Evolutionary conservation across 768 basidiomycete genomes (phyloP).

Genomic region (Boletus huronensis): DNA sequence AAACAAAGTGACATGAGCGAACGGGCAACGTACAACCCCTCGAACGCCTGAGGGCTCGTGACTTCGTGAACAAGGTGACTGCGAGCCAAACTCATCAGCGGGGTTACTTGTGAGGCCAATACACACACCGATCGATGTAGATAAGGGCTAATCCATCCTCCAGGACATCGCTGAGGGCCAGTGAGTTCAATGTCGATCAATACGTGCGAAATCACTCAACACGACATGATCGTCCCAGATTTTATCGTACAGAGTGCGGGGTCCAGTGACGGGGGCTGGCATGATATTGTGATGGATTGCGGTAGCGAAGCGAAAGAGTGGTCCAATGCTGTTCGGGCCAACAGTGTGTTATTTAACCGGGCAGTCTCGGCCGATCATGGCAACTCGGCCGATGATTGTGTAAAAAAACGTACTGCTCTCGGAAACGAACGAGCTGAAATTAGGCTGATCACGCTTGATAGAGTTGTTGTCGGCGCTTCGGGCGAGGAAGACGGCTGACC

Average conservation of each 20-base stretch:
- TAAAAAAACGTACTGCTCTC: not conserved
- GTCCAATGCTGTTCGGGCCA: not conserved
- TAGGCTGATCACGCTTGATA: not conserved
- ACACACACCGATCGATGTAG: conserved; percentile 72
- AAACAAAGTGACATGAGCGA: not conserved
- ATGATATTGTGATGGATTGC: conserved; percentile 30
- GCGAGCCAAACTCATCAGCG: not conserved
- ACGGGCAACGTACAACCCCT: conserved; percentile 60
- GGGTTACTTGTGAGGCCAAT: not conserved
- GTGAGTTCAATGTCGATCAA: conserved; percentile 7
- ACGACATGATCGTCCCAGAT: conserved; percentile 98
- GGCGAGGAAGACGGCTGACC: not conserved
- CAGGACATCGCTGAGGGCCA: conserved; percentile 53
- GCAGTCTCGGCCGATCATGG: conserved; percentile 13
- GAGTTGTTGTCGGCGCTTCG: not conserved
- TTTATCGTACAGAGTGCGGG: conserved; percentile 95
- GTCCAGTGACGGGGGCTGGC: conserved; percentile 54
- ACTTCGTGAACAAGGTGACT: conserved; percentile 82
- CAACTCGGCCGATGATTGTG: conserved; percentile 11
- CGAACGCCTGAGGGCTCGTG: conserved; percentile 91
- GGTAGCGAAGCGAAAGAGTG: conserved; percentile 3
- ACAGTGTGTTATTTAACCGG: conserved; percentile 2
- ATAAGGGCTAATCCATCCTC: conserved; percentile 77
- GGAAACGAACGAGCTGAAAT: not conserved
- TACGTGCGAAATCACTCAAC: conserved; percentile 45